phyloP scores from a whole-genome alignment of 768 basidiomycete genomes.

The Rhodotorula kratochvilovae region DNA sequence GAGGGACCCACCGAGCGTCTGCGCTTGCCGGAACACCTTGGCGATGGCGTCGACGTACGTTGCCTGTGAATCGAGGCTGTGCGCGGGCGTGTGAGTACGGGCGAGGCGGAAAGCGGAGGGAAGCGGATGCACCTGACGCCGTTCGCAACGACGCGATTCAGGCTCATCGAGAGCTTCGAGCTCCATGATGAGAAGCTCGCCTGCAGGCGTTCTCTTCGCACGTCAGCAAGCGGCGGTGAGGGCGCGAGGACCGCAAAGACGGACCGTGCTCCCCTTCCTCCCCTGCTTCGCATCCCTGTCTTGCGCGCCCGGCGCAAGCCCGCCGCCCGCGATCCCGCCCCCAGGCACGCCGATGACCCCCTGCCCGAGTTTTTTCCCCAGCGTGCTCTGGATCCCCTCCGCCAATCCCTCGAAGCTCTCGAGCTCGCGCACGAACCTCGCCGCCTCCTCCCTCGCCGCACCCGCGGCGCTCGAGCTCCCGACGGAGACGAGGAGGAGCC shows the following conservation, averaged over 20 bases:
- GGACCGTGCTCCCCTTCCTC: constrained; percentile 22
- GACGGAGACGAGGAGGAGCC: constrained; percentile 44
- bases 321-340: constrained; percentile 55
- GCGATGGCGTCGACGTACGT: constrained; percentile 72
- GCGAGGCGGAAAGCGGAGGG: background rate
- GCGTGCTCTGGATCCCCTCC: constrained; percentile 50
- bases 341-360: constrained; percentile 8
- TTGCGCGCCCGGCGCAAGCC: constrained; percentile 67
- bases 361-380: constrained; percentile 39
- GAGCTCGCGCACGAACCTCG: constrained; percentile 78
- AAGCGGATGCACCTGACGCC: constrained; percentile 37
- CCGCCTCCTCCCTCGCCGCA: constrained; percentile 49
- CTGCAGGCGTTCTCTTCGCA: background rate
- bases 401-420: constrained; percentile 83
- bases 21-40: constrained; percentile 66
- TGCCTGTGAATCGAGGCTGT: constrained; percentile 80
- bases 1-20: constrained; percentile 55
- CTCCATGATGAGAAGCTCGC: constrained; percentile 40
- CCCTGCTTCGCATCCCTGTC: constrained; percentile 52
- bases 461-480: background rate
- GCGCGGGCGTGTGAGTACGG: background rate
- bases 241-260: background rate
- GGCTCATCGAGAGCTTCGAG: constrained; percentile 36
- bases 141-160: constrained; percentile 42
- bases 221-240: background rate